Evolutionary conservation across 106 monocot species (phyloP).

Genomic region (Xerophyta viscosa): DNA sequence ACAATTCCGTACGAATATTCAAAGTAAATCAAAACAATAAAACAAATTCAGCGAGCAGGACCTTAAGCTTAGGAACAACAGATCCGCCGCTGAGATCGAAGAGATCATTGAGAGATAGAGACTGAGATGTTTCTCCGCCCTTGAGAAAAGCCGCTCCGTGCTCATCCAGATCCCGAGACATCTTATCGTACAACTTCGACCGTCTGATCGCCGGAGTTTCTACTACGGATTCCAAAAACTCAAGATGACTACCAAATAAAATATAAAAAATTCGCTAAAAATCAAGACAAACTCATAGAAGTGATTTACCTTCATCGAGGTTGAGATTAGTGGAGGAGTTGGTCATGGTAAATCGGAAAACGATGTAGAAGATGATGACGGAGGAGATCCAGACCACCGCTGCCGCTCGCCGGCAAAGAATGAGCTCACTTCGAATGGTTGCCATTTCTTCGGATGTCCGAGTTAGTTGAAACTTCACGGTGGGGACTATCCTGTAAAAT

Average conservation of each 20-base stretch:
- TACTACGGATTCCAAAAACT: background rate
- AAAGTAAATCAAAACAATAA: background rate
- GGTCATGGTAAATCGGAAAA: constrained; percentile 19
- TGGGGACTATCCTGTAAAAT: too few species aligned
- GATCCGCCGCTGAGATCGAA: constrained; percentile 45
- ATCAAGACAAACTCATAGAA: background rate
- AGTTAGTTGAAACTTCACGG: too few species aligned
- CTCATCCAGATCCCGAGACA: constrained; percentile 77
- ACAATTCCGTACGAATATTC: background rate
- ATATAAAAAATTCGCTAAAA: background rate
- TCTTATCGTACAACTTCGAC: constrained; percentile 57
- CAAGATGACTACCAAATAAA: background rate
- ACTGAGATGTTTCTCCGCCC: constrained; percentile 82
- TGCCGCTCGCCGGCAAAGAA: too few species aligned
- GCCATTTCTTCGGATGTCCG: too few species aligned
- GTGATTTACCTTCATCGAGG: constrained; percentile 7
- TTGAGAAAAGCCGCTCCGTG: constrained; percentile 57
- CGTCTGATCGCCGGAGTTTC: constrained; percentile 31
- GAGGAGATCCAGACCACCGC: constrained; percentile 32
- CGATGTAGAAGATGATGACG: constrained; percentile 21
- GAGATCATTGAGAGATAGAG: constrained; percentile 66
- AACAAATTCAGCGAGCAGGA: constrained; percentile 1
- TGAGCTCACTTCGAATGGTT: too few species aligned
- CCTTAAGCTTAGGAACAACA: constrained; percentile 61
- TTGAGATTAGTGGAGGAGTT: constrained; percentile 1